phyloP scores from a whole-genome alignment of 768 basidiomycete genomes.

The Russula abietina region DNA sequence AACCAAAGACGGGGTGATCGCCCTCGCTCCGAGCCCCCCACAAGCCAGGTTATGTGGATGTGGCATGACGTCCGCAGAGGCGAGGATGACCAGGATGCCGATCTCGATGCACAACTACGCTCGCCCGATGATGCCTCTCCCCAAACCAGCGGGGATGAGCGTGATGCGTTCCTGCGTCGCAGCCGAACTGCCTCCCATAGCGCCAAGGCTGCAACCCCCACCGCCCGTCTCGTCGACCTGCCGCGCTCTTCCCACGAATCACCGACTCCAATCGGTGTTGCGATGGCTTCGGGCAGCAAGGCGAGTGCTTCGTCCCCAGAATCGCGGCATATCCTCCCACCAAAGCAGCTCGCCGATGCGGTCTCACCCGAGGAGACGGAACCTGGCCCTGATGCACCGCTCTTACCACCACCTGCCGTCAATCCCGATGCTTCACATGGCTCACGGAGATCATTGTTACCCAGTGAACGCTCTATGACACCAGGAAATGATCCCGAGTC shows the following conservation, averaged over 20 bases:
- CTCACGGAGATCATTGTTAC: slow-evolving; percentile 23
- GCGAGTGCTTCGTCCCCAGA: not conserved
- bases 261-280: slow-evolving; percentile 15
- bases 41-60: slow-evolving; percentile 23
- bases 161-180: slow-evolving; percentile 54
- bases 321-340: slow-evolving; percentile 18
- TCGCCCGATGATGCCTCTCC: slow-evolving; percentile 59
- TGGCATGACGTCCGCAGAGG: slow-evolving; percentile 19
- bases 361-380: slow-evolving; percentile 14
- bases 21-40: not conserved
- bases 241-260: slow-evolving; percentile 11
- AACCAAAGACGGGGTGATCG: not conserved
- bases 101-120: slow-evolving; percentile 26
- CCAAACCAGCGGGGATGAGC: slow-evolving; percentile 63
- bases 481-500: slow-evolving; percentile 30
- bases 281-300: not conserved
- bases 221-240: slow-evolving; percentile 15
- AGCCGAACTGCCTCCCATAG: slow-evolving; percentile 22
- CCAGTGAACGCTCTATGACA: slow-evolving; percentile 31
- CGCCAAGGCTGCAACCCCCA: slow-evolving; percentile 3
- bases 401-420: slow-evolving; percentile 18
- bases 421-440: slow-evolving; percentile 8
- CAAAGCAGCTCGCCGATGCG: slow-evolving; percentile 12
- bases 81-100: slow-evolving; percentile 13
- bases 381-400: slow-evolving; percentile 13